Conservation (phyloP, 768 basidiomycete genomes). For the Auriscalpium microsporum region DNA sequence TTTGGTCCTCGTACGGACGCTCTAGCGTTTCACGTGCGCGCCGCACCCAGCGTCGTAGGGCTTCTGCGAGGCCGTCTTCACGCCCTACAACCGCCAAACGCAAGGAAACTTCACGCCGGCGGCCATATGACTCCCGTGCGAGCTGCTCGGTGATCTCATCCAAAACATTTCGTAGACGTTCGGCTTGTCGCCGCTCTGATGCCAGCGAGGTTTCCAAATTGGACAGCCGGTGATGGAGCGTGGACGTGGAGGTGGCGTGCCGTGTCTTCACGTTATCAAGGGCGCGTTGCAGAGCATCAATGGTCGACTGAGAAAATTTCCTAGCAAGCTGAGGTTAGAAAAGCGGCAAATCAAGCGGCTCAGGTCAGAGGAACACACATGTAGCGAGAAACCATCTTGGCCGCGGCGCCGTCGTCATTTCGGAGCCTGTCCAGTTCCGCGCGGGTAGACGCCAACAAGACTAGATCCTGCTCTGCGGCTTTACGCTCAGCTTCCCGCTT, state of each 20-base stretch:
- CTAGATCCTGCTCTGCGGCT: constrained; percentile 33
- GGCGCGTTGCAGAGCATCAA: constrained; percentile 54
- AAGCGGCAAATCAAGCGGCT: neutral
- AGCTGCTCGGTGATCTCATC: constrained; percentile 68
- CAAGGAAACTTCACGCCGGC: constrained; percentile 60
- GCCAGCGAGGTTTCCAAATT: constrained; percentile 35
- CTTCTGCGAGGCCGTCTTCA: constrained; percentile 55
- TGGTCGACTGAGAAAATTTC: constrained; percentile 78
- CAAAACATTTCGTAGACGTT: constrained; percentile 48
- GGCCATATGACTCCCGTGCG: constrained; percentile 61
- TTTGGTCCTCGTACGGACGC: constrained; percentile 8
- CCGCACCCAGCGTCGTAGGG: constrained; percentile 47
- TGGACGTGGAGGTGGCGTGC: constrained; percentile 52
- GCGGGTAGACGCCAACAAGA: constrained; percentile 36
- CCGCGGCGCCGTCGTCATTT: constrained; percentile 66
- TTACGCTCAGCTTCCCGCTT: constrained; percentile 40
- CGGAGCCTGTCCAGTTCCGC: constrained; percentile 46
- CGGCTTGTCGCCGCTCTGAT: constrained; percentile 33
- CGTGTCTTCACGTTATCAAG: constrained; percentile 50
- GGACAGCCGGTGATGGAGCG: constrained; percentile 43
- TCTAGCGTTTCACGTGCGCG: constrained; percentile 36
- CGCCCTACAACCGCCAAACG: constrained; percentile 52
- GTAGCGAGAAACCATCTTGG: constrained; percentile 78
- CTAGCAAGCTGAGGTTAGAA: constrained; percentile 25
- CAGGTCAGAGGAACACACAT: constrained; percentile 43